Conservation (phyloP, 176 grass and related monocot genomes). For the Aegilops tauschii region DNA sequence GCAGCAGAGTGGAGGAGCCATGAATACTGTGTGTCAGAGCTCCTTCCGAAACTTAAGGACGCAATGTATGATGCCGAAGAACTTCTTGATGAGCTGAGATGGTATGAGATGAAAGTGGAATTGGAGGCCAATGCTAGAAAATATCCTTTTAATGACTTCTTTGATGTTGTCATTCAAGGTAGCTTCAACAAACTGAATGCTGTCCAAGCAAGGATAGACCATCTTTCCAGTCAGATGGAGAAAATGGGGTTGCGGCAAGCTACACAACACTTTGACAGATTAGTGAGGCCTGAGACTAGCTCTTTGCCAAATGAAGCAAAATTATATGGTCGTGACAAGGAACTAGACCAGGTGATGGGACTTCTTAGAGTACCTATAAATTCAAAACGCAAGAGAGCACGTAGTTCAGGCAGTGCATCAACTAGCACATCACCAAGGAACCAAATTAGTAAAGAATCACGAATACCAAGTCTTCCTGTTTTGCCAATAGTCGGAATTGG, state of each 20-base stretch:
- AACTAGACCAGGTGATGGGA: neutral
- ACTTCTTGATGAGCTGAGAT: constrained; percentile 1
- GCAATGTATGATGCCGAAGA: neutral
- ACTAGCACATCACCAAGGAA: too few relatives aligned
- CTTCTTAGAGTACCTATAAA: neutral
- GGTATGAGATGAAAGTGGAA: neutral
- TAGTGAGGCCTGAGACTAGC: neutral
- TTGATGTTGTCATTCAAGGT: too few relatives aligned
- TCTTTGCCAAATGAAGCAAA: neutral
- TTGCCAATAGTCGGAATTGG: too few relatives aligned
- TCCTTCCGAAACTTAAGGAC: neutral
- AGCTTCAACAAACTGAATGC: neutral
- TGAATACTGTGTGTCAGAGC: neutral
- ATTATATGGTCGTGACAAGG: neutral
- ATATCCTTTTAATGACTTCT: too few relatives aligned
- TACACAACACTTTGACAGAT: neutral
- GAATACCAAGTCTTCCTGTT: too few relatives aligned
- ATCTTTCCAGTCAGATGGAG: neutral
- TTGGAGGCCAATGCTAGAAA: too few relatives aligned
- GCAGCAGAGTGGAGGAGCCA: neutral
- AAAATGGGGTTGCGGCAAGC: neutral
- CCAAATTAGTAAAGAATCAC: too few relatives aligned
- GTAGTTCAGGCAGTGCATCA: neutral
- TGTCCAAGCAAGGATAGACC: neutral
- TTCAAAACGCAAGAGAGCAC: neutral